Evolutionary conservation across 805 yeast genomes (phyloP).

Genomic region (Zygosaccharomyces bailii): DNA sequence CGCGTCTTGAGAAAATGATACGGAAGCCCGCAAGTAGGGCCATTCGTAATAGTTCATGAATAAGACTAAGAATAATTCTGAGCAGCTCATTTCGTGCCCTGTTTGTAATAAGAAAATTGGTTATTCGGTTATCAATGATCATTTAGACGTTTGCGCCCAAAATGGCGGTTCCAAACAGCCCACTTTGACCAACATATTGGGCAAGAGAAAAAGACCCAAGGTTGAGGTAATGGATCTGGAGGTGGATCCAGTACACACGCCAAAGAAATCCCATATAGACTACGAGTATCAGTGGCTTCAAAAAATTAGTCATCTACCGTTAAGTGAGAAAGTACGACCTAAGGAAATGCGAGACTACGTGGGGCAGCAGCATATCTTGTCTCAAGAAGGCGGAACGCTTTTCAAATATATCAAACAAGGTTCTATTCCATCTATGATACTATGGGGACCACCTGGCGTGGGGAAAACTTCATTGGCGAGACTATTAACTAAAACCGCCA

Average conservation of each 20-base stretch:
- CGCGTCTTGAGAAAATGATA: neutral
- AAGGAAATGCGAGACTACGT: conserved; percentile 60
- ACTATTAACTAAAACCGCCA: conserved; percentile 36
- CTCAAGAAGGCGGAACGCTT: conserved; percentile 56
- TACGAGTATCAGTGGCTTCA: conserved; percentile 27
- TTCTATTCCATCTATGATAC: conserved; percentile 77
- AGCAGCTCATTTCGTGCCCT: conserved; percentile 33
- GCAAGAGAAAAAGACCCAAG: conserved; percentile 2
- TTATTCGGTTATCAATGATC: conserved; percentile 28
- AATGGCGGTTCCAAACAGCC: conserved; percentile 14
- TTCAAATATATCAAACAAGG: conserved; percentile 58
- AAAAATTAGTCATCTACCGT: conserved; percentile 41
- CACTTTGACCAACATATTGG: conserved; percentile 21
- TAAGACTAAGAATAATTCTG: conserved; percentile 11
- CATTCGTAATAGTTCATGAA: too few relatives aligned
- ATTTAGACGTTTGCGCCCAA: conserved; percentile 31
- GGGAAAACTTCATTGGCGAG: conserved; percentile 84
- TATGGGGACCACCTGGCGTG: conserved; percentile 97
- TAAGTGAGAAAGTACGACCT: conserved; percentile 87
- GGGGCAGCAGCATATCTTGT: conserved; percentile 81
- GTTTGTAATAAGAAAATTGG: conserved; percentile 29
- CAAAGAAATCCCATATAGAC: conserved; percentile 8
- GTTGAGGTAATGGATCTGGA: neutral
- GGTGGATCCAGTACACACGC: neutral
- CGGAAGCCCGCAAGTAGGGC: neutral